Evolutionary conservation across 257 asterid genomes (phyloP).

Genomic region (Fraxinus pennsylvanica): DNA sequence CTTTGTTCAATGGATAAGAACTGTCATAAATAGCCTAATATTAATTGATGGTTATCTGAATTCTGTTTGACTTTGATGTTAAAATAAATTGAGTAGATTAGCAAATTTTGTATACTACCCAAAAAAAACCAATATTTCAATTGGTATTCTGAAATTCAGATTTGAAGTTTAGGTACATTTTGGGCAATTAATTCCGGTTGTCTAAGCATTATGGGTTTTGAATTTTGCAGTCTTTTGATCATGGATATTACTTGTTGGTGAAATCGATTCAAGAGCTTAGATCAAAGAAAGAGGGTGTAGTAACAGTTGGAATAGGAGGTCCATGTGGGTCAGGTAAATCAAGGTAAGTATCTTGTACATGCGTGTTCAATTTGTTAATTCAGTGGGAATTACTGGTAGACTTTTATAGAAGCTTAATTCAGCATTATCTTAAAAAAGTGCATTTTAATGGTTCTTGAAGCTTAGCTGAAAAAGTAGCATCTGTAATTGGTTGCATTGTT

Average conservation of each 20-base stretch:
- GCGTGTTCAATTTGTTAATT: slow-evolving; percentile 6
- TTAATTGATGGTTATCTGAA: slow-evolving; percentile 6
- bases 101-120: slow-evolving; percentile 4
- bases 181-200: not conserved
- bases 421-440: slow-evolving; percentile 29
- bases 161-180: slow-evolving; percentile 6
- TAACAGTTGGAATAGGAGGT: slow-evolving; percentile 95
- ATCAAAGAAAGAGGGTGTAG: slow-evolving; percentile 83
- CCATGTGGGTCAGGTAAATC: slow-evolving; percentile 99
- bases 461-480: slow-evolving; percentile 96
- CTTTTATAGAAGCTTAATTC: slow-evolving; percentile 10
- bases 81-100: slow-evolving; percentile 2
- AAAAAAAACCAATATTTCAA: not conserved
- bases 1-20: slow-evolving; percentile 15
- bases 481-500: slow-evolving; percentile 86
- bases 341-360: slow-evolving; percentile 49
- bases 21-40: slow-evolving; percentile 12
- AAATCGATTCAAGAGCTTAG: slow-evolving; percentile 97
- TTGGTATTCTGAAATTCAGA: not conserved
- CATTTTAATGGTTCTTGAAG: slow-evolving; percentile 61
- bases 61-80: slow-evolving; percentile 1
- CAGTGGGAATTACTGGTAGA: not conserved
- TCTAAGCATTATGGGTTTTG: slow-evolving; percentile 23
- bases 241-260: slow-evolving; percentile 94
- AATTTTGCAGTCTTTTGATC: slow-evolving; percentile 85